phyloP scores from a whole-genome alignment of 495 filamentous ascomycete species.

The Ramalina intermedia region DNA sequence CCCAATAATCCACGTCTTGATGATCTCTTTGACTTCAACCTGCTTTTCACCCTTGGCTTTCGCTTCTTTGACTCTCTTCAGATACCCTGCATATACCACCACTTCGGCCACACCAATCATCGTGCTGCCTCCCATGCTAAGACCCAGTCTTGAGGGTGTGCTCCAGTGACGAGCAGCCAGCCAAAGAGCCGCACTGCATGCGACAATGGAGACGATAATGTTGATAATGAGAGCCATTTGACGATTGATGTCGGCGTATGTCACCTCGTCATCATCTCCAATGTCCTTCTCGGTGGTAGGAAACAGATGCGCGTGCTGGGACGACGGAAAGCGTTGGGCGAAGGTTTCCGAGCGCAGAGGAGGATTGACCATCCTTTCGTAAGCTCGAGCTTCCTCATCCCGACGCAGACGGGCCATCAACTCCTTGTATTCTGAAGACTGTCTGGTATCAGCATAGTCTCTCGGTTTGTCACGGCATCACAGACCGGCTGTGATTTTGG shows the following conservation, averaged over 20 bases:
- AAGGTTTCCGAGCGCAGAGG: conserved; percentile 40
- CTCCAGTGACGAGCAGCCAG: conserved; percentile 55
- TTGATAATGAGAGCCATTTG: conserved; percentile 64
- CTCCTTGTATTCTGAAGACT: conserved; percentile 79
- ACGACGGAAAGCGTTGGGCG: conserved; percentile 39
- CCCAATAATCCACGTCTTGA: conserved; percentile 57
- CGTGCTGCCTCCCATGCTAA: conserved; percentile 52
- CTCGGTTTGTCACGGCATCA: neutral
- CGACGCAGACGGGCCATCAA: conserved; percentile 73
- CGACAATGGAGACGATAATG: conserved; percentile 56
- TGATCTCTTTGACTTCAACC: conserved; percentile 56
- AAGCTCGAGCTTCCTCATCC: conserved; percentile 64
- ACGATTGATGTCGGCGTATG: conserved; percentile 55
- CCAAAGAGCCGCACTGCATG: conserved; percentile 59
- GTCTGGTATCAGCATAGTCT: conserved; percentile 9
- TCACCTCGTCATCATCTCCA: conserved; percentile 39
- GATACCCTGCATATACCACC: conserved; percentile 73
- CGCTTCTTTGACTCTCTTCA: conserved; percentile 61
- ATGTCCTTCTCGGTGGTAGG: conserved; percentile 24
- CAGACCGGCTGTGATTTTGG: conserved; percentile 67
- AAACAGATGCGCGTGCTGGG: conserved; percentile 29
- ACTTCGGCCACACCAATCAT: conserved; percentile 77
- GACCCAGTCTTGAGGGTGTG: conserved; percentile 49
- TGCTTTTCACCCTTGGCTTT: conserved; percentile 47
- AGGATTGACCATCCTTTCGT: conserved; percentile 60